A percentile compares a stretch with the other conserved stretches of the same genome.
These are phyloP conservation scores for Neurospora sp. DNA, from an alignment of 495 filamentous ascomycete species.

Conservation along the genomic window DNA sequence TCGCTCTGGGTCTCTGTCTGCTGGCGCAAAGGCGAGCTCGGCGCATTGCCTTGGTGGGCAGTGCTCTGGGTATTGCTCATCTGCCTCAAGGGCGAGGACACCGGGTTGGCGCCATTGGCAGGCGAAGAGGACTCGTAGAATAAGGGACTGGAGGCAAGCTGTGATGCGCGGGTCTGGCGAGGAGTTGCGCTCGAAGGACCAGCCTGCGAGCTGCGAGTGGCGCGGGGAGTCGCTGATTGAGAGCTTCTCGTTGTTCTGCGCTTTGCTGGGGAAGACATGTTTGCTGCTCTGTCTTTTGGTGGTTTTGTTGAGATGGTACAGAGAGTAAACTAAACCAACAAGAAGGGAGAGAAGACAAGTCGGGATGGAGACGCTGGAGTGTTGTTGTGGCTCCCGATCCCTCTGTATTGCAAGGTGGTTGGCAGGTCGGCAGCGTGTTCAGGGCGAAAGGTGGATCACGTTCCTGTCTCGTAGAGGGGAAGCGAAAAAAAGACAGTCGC, in stretches of 20 bases:
- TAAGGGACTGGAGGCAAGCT: constrained; percentile 65
- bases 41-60: constrained; percentile 39
- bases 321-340: background rate
- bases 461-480: constrained; percentile 4
- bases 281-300: constrained; percentile 4
- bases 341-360: background rate
- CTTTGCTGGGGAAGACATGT: constrained; percentile 51
- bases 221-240: constrained; percentile 47
- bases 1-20: constrained; percentile 43
- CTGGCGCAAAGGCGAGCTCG: constrained; percentile 60
- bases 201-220: constrained; percentile 39
- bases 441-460: background rate
- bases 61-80: constrained; percentile 48
- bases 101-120: constrained; percentile 30
- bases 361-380: background rate
- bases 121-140: constrained; percentile 80
- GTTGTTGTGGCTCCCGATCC: background rate
- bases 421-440: background rate
- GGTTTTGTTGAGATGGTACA: background rate
- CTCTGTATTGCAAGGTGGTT: background rate
- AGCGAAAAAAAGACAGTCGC: constrained; percentile 16
- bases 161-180: constrained; percentile 33
- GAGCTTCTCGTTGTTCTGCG: constrained; percentile 45
- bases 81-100: constrained; percentile 41
- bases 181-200: constrained; percentile 37